A percentile compares a stretch with the other conserved stretches of the same genome.
Evolutionary conservation across 495 filamentous ascomycete species (phyloP).

Genomic region (Penicillium herquei): DNA sequence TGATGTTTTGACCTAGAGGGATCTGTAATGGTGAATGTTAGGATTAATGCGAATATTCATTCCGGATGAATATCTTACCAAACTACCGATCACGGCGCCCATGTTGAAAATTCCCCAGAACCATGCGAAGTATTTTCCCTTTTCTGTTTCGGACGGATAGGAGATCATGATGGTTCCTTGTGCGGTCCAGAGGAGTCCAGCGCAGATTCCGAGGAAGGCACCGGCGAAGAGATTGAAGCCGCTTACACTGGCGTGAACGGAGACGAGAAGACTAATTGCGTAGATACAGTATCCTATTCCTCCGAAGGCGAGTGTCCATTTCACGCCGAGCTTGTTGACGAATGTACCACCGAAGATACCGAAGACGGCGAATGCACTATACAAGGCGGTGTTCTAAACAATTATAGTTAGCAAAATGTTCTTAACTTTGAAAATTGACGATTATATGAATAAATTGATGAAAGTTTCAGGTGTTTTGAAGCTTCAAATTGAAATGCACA

Average conservation of each 20-base stretch:
- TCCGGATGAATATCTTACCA: constrained; percentile 20
- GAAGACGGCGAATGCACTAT: constrained; percentile 49
- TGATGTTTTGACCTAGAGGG: constrained; percentile 41
- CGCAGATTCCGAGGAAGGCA: constrained; percentile 41
- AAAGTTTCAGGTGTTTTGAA: not conserved
- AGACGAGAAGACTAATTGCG: constrained; percentile 44
- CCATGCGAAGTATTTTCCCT: constrained; percentile 43
- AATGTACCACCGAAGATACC: constrained; percentile 50
- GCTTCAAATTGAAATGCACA: too few species aligned
- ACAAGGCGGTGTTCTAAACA: constrained; percentile 52
- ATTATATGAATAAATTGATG: not conserved
- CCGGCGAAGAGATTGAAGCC: constrained; percentile 70
- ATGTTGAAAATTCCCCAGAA: constrained; percentile 54
- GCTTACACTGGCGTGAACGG: constrained; percentile 64
- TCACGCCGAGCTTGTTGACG: constrained; percentile 39
- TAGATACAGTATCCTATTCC: constrained; percentile 44
- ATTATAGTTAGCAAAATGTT: constrained; percentile 1
- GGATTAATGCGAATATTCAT: not conserved
- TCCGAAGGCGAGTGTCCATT: constrained; percentile 35
- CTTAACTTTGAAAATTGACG: too few species aligned
- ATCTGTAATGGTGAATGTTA: constrained; percentile 3
- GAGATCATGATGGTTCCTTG: constrained; percentile 52
- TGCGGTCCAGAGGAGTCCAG: constrained; percentile 46
- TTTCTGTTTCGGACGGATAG: constrained; percentile 40
- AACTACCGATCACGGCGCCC: constrained; percentile 41